Base-by-base conservation (phyloP, 2,329 filamentous ascomycete genomes). In the Aciculosporium take region DNA sequence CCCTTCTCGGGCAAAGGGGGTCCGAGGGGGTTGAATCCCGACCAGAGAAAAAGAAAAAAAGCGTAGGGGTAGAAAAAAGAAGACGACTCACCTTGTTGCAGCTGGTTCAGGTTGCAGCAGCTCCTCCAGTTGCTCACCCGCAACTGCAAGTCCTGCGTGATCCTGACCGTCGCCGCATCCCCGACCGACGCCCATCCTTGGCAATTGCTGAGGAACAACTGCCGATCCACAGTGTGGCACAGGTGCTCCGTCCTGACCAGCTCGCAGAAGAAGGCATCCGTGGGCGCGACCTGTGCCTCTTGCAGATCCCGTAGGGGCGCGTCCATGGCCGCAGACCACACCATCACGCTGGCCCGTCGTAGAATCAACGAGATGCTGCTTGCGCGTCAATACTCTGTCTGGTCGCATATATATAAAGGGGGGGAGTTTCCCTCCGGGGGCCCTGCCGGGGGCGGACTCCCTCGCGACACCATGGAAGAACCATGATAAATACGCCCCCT, bases 231-330 rank as follows among this genome's bases (percentile, higher is more conserved):
- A 10, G 23, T 30, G 30, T 43, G 18, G 27, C 29, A 39, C 5
- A 39, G 17, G 3, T 39, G 36, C 21, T 43, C 41, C n/a, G 30
- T 35, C 37, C 20, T 29, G 24, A 43, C 25, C 5, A 43, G 21
- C 30, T 43, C 41, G 20, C 41, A 39, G 15, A 43, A 37, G n/a
- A 43, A 39, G 3, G 10, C 36, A 25, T 43, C 41, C n/a, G 41
- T 39, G 27, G 29, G 41, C 9, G 29, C 29, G 7, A 21, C 36
- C 20, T 30, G 21, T 3, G 21, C 24, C 5, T n/a, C 35, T 33
- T 17, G 41, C 25, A 43, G 28, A 27, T 39, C 24, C 5, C 12
- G 13, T 18, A 43, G 31, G 18, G 30, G 35, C 17, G 15, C 24
- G 24, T 43, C 36, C 36, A 39, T 43, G 23, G 24, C 36, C 5